Conservation (phyloP, 371 early-diverging fungal genomes). For the Syncephalastrum sp. region DNA sequence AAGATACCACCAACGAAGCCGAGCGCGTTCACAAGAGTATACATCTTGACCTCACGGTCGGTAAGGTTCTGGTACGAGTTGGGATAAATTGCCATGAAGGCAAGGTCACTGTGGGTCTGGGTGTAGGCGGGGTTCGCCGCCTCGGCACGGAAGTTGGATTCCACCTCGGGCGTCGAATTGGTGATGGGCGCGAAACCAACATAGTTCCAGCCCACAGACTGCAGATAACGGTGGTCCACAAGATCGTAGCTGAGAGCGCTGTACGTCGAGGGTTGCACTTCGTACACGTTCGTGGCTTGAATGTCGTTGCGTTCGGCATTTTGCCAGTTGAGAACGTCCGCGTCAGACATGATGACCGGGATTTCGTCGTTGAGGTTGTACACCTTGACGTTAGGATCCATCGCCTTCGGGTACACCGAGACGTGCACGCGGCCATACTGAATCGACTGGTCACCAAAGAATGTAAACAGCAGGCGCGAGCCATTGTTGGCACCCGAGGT, state of each 20-base stretch:
- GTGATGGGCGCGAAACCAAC: constrained; percentile 46
- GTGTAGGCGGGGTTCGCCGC: constrained; percentile 41
- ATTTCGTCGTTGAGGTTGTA: constrained; percentile 28
- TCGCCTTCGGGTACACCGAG: constrained; percentile 39
- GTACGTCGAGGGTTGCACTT: constrained; percentile 40
- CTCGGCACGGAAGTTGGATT: constrained; percentile 39
- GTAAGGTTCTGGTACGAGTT: constrained; percentile 18
- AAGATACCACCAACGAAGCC: constrained; percentile 54
- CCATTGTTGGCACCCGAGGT: constrained; percentile 47
- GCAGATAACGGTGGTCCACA: constrained; percentile 41
- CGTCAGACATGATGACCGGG: constrained; percentile 19
- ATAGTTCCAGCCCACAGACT: constrained; percentile 47
- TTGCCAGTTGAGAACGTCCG: constrained; percentile 34
- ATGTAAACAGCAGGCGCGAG: constrained; percentile 36
- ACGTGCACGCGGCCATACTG: constrained; percentile 41
- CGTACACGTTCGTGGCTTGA: constrained; percentile 36
- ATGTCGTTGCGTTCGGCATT: constrained; percentile 42
- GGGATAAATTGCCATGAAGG: constrained; percentile 32
- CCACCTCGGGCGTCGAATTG: constrained; percentile 41
- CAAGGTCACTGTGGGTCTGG: constrained; percentile 27
- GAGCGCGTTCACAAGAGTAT: constrained; percentile 45
- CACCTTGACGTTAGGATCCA: constrained; percentile 43
- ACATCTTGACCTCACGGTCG: constrained; percentile 48
- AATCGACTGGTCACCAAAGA: constrained; percentile 35
- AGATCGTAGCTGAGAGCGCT: constrained; percentile 38